Base-by-base conservation (phyloP, 2,329 filamentous ascomycete species). In the Beauveria pseudobassiana region DNA sequence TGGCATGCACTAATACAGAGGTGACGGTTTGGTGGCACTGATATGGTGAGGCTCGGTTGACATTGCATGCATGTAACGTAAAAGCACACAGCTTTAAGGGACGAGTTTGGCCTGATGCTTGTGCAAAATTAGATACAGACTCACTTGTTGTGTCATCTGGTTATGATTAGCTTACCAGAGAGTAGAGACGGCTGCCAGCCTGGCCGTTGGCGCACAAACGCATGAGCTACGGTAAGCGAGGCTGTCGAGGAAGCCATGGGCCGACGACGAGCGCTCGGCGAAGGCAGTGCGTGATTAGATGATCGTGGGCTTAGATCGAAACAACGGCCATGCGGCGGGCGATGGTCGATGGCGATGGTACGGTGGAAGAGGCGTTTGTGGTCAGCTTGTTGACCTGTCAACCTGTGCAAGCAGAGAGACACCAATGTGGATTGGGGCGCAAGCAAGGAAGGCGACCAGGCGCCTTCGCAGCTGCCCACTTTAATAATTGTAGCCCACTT, bases 11-110 rank as follows among this genome's bases (percentile, higher is more conserved):
- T 9, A 18, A 16, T 52, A 20, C 30, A 24, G 34, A 40, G 22
- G 53, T 46, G 18, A 16, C 4, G 12, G 28, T 20, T 20, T 46
- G 57, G 46, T 59, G 57, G 43, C 56, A 43, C 43, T 7, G 28
- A 48, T 22, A 22, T 18, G 28, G 16, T 8, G 20, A 49, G 46
- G 48, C 24, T 51, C 14, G 30, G 48, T 59, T 26, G 38, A 52
- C 40, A 48, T 59, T 59, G 57, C 57, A 52, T 38, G 57, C 57
- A 59, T 45, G 24, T 30, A 24, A 52, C 46, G 28, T 20, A 28
- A 38, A 57, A 28, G 26, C 14, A 42, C 34, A 54, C n/a, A n/a
- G 7, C 26, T 16, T 22, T 14, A 45, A 24, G 24, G 16, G 18
- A 28, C 3, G 18, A 12, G 9, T 42, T 28, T 46, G 53, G 42